Evolutionary conservation across 2,329 filamentous ascomycete species (phyloP), one percentile per base, ranked within the genome.

Genomic region (Aspergillaceae sp.): DNA sequence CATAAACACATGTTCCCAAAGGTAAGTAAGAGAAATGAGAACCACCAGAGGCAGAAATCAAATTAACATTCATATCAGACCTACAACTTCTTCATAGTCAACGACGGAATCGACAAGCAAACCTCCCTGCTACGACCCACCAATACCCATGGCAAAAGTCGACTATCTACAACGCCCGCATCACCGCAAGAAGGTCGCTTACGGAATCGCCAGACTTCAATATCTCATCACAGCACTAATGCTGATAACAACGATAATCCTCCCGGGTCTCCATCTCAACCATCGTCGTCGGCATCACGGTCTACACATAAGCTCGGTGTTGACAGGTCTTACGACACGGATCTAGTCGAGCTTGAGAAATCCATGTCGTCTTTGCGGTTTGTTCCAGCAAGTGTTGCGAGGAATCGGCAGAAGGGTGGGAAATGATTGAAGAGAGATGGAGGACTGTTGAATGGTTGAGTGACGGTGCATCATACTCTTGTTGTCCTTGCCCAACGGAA

Each of bases 1-100:
- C 90, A 95, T 72, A 96, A 95, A 70, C 92, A 98, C 67, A 78
- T 84, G 69, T 98, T 92, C 61, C 91, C 90, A 7, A 82, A 80
- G 62, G 72, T 74, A 60, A 50, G 61, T 19, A n/a, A 5, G 6
- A 32, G 30, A 19, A 19, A 19, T 19, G 19, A 19, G 19, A 19
- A 19, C 19, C 19, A 19, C 19, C 19, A 19, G 19, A 19, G 19
- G 19, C 19, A 19, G 19, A 19, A 19, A 19, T 19, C 19, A 19
- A 19, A 19, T 19, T 19, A 19, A 19, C 19, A 19, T 19, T 19
- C 19, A 19, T 40, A 40, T 1, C 57, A 74, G 69, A 86, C 87
- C 58, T 95, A 89, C 68, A 91, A 94, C 66, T 95, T 94, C 58
- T 80, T 82, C 42, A 79, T 97, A 44, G 84, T 94, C 2, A 87